Percentiles rank a stretch among this genome's conserved stretches.
phyloP scores from a whole-genome alignment of 306 rosid species.

The Cicer cuneatum region DNA sequence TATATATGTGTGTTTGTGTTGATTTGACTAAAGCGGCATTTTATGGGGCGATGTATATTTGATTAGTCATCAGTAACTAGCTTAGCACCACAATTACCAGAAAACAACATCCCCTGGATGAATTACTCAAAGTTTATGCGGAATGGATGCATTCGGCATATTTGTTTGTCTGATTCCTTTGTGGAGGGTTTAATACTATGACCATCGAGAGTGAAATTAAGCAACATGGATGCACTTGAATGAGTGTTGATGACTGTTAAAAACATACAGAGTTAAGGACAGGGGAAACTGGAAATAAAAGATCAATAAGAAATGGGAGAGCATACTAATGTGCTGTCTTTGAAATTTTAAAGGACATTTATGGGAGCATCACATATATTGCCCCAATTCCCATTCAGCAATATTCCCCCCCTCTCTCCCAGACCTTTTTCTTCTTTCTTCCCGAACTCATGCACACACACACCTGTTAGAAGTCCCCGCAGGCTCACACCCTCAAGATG shows the following conservation, averaged over 20 bases:
- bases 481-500: background rate
- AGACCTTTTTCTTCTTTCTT: background rate
- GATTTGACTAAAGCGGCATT: background rate
- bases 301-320: background rate
- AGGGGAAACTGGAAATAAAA: background rate
- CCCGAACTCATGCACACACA: background rate
- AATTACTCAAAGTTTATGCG: constrained; percentile 19
- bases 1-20: too few species aligned
- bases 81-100: background rate
- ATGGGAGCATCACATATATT: background rate
- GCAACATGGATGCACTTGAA: background rate
- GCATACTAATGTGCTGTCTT: background rate
- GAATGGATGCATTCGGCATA: constrained; percentile 11
- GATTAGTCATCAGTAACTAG: background rate
- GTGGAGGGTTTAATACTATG: background rate
- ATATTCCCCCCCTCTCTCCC: background rate
- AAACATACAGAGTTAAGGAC: background rate
- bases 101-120: background rate
- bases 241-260: constrained; percentile 8
- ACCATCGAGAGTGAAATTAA: background rate
- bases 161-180: background rate
- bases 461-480: background rate
- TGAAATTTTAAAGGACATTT: background rate
- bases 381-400: background rate
- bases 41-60: background rate